Conservation (phyloP, 1,284 basidiomycete species). For the Fomitopsis pinicola region DNA sequence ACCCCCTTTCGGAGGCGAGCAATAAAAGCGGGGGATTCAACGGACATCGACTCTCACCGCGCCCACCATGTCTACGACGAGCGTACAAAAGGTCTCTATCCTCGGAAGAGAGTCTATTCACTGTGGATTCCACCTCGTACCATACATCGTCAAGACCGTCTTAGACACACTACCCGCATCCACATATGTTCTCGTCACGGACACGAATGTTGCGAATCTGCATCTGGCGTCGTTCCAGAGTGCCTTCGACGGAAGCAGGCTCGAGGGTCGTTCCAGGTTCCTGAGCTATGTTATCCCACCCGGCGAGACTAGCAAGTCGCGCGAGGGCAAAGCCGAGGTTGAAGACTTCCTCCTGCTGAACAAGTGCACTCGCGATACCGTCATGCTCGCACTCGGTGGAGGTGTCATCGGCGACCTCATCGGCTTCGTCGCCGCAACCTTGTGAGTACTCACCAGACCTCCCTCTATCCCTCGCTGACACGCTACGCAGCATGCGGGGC, state of each 20-base stretch:
- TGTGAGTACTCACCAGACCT: conserved; percentile 51
- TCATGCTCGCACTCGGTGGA: conserved; percentile 91
- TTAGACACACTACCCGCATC: conserved; percentile 75
- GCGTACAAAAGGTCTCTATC: conserved; percentile 75
- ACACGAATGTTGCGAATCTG: conserved; percentile 82
- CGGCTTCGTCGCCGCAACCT: conserved; percentile 97
- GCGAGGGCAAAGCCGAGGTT: conserved; percentile 89
- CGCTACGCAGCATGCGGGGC: conserved; percentile 67
- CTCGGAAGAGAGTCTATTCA: conserved; percentile 87
- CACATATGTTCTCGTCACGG: conserved; percentile 91
- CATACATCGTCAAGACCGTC: conserved; percentile 83
- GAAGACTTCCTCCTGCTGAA: conserved; percentile 92
- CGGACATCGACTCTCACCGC: neutral
- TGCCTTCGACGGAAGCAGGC: conserved; percentile 53
- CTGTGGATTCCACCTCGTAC: conserved; percentile 86
- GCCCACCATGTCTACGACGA: conserved; percentile 26
- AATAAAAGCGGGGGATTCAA: neutral
- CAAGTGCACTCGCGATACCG: conserved; percentile 90
- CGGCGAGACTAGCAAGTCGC: conserved; percentile 90
- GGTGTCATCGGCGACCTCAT: conserved; percentile 96
- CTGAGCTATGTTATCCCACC: conserved; percentile 81
- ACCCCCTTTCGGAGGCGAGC: neutral
- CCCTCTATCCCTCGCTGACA: neutral
- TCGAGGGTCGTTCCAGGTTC: conserved; percentile 55
- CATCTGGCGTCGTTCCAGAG: conserved; percentile 68